Evolutionary conservation across 164 flowering plant species (phyloP), one percentile per base, ranked within the genome.

Genomic region (Nymphaea colorata): DNA sequence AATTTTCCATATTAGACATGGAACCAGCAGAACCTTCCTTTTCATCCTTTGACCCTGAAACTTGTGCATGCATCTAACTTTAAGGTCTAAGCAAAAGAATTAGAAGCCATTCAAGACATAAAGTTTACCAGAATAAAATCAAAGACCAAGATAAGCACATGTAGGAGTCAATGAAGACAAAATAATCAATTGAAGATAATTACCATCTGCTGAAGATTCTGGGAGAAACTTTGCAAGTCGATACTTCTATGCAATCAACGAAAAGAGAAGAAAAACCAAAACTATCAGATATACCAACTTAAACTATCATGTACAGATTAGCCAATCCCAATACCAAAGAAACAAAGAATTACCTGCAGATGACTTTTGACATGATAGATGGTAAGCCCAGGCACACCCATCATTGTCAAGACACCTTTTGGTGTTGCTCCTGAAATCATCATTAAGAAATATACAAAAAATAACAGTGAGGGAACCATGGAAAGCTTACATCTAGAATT

Each of bases 311-410:
- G 14, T 51, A 51, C 57, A 51, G 14, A 15, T 15, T 15, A 51
- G 36, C 36, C 36, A 25, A 25, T 25, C 0, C 36, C 36, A 25
- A 25, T 25, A 0, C 36, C 36, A 25, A 25, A 25, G 36, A 25
- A 25, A 25, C 0, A 51, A 51, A 62, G n/a, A 51, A 45, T 44
- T 66, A 85, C 91, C 87, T 86, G 91, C 72, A 86, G 71, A 75
- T 86, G 88, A 78, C 91, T 86, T 74, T 86, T 86, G 65, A 86
- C 88, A 75, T 86, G 91, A 76, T 85, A 86, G 70, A 86, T 86
- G 17, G 91, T 85, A 43, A 86, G 82, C 44, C 91, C 91, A 64
- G 88, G 81, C 62, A 86, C 88, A 59, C 91, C 88, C 91, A 86
- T 86, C 75, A 86, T 86, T 70, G 86, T 79, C 11, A 86, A 71